These are phyloP conservation scores for Aspergillus calidoustus DNA, from an alignment of 2,329 filamentous ascomycete genomes.

Conservation along the genomic window DNA sequence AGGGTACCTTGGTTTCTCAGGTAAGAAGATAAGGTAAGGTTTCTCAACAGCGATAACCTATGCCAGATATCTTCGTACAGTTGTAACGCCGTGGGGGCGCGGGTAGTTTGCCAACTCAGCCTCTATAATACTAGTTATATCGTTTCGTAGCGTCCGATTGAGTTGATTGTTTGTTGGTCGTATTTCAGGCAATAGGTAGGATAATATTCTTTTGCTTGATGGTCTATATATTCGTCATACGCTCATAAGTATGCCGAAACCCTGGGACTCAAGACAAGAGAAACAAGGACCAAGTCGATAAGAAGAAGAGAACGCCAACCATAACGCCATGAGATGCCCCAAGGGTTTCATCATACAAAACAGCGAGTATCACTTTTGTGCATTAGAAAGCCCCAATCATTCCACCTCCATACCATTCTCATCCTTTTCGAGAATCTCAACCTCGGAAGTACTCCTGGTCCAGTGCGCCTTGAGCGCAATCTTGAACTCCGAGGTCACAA, in stretches of 20 bases:
- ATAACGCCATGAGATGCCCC: constrained; percentile 45
- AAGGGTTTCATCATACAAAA: constrained; percentile 32
- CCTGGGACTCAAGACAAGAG: constrained; percentile 22
- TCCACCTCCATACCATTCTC: constrained; percentile 50
- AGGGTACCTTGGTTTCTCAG: constrained; percentile 32
- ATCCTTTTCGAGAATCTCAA: constrained; percentile 45
- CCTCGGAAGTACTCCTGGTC: constrained; percentile 44
- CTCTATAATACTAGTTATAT: constrained; percentile 3
- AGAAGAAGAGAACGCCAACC: constrained; percentile 36
- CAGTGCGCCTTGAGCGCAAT: constrained; percentile 75
- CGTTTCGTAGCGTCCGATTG: neutral
- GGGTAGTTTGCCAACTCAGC: constrained; percentile 5
- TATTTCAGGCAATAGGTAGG: constrained; percentile 13
- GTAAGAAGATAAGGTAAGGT: constrained; percentile 53
- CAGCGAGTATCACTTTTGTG: constrained; percentile 19
- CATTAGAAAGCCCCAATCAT: constrained; percentile 18
- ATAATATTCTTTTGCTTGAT: constrained; percentile 33
- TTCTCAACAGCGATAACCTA: constrained; percentile 32
- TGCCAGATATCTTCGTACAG: constrained; percentile 28
- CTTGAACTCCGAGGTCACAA: constrained; percentile 88
- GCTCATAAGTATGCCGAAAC: constrained; percentile 33
- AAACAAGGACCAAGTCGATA: constrained; percentile 26
- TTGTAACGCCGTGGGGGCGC: constrained; percentile 27
- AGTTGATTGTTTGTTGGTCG: neutral
- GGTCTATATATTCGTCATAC: constrained; percentile 38